Evolutionary conservation across 2,329 filamentous ascomycete species (phyloP).

Genomic region (Scytalidium sp.): DNA sequence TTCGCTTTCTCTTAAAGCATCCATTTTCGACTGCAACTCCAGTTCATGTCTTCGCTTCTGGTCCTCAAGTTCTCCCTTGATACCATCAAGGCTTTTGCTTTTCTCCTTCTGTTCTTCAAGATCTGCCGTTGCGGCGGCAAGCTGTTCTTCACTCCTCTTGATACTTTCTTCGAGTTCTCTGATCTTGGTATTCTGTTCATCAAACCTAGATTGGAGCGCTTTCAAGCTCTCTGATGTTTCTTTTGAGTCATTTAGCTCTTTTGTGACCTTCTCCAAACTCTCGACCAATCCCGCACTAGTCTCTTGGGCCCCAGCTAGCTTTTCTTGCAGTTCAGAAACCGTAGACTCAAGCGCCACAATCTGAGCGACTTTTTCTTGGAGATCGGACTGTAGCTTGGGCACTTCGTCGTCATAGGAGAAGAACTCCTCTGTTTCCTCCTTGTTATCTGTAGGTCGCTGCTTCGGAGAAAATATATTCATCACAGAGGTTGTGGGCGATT

Average conservation of each 20-base stretch:
- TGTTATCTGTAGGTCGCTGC: slow-evolving; percentile 33
- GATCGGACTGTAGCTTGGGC: slow-evolving; percentile 72
- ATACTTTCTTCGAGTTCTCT: slow-evolving; percentile 23
- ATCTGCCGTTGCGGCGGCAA: slow-evolving; percentile 16
- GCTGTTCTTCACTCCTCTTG: slow-evolving; percentile 17
- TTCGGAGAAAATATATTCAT: slow-evolving; percentile 48
- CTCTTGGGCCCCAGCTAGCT: slow-evolving; percentile 70
- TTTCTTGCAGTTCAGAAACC: slow-evolving; percentile 64
- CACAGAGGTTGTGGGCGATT: slow-evolving; percentile 46
- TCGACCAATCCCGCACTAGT: slow-evolving; percentile 62
- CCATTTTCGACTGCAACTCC: slow-evolving; percentile 11
- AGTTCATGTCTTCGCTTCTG: slow-evolving; percentile 9
- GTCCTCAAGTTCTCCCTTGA: slow-evolving; percentile 15
- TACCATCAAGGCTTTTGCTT: slow-evolving; percentile 13
- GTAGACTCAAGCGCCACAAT: slow-evolving; percentile 68
- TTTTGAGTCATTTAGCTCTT: slow-evolving; percentile 68
- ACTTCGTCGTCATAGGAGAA: slow-evolving; percentile 92
- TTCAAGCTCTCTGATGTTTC: slow-evolving; percentile 63
- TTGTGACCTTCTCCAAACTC: slow-evolving; percentile 31
- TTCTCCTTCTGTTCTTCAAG: slow-evolving; percentile 19
- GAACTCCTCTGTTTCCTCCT: slow-evolving; percentile 62
- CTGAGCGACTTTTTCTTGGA: slow-evolving; percentile 67
- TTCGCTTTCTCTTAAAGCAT: slow-evolving; percentile 18
- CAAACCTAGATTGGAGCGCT: slow-evolving; percentile 16
- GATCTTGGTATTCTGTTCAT: slow-evolving; percentile 22